Evolutionary conservation across 768 basidiomycete genomes (phyloP), one percentile per base, ranked within the genome.

Genomic region (Pleurotus giganteus): DNA sequence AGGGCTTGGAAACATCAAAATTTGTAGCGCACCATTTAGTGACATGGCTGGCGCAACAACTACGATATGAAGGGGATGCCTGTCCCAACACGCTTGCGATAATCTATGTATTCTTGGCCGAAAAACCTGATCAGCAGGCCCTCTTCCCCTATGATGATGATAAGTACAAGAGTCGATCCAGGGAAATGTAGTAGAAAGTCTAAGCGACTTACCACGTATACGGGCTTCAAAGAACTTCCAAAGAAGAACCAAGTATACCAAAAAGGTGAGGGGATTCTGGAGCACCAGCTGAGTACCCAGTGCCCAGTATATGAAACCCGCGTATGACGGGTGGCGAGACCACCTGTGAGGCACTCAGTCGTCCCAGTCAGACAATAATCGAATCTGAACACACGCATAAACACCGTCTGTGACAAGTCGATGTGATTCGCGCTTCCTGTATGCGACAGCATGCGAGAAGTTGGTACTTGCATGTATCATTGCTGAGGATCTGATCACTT

Each of bases 231-330:
- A 99, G 76, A 98, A 99, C 45, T 80, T 76, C 84, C 90, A 94
- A 4, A 98, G 74, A 1, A 94, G 69, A 32, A 80, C 58, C 1
- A 77, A 63, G 64, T 89, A 98, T 1, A 83, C 67, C 2, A 85
- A 41, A 59, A 91, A 85, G 12, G 85, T 84, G 13, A 94, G 27
- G 0, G 89, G 82, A 65, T 98, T 99, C 65, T 94, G 94, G 19
- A 98, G 77, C 0, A 93, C 81, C 32, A 98, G 71, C 67, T 99
- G 97, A 0, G 94, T 97, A 2, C 95, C 94, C 24, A 99, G 64
- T 0, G 94, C 94, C 97, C 97, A 98, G 69, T 96, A 98, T 69
- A 91, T 96, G 75, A 98, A 99, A 2, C 95, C 97, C 1, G 91
- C 83, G 62, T 99, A 99, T 0, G 96, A 97, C 9, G 97, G 97